These are phyloP conservation scores for Fomes fomentarius DNA, from an alignment of 1,284 basidiomycete genomes.

Conservation along the genomic window DNA sequence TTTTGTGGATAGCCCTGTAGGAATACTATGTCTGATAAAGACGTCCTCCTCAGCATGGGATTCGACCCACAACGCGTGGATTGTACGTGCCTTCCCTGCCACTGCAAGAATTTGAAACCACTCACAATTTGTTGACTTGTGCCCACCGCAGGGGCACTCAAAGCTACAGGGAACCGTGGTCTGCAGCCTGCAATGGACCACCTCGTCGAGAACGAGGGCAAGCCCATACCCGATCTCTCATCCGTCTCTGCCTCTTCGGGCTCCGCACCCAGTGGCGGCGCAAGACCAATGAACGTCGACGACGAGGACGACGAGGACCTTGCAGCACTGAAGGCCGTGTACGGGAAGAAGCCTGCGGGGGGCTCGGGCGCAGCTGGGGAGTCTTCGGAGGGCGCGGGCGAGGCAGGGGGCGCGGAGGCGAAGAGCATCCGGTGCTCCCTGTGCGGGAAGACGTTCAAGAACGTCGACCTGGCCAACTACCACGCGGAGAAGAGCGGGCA, in stretches of 20 bases:
- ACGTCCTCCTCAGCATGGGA: conserved; percentile 85
- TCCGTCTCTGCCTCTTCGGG: conserved; percentile 31
- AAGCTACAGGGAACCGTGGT: conserved; percentile 78
- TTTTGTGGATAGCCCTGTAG: too few species aligned
- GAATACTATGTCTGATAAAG: conserved; percentile 67
- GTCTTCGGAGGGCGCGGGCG: conserved; percentile 38
- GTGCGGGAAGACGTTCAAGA: conserved; percentile 88
- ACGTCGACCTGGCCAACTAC: conserved; percentile 88
- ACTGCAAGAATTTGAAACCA: conserved; percentile 1
- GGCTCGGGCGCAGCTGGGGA: conserved; percentile 22
- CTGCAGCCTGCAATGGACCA: conserved; percentile 91
- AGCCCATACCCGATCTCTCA: conserved; percentile 70
- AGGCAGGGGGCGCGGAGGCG: conserved; percentile 55
- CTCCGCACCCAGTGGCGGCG: conserved; percentile 25
- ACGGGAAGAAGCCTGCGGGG: conserved; percentile 34
- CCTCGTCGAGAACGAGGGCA: conserved; percentile 76
- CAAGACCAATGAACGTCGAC: conserved; percentile 52
- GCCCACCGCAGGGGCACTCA: conserved; percentile 74
- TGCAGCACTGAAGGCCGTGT: conserved; percentile 59
- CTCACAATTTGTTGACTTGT: background rate
- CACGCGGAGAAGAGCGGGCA: conserved; percentile 97
- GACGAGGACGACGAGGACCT: conserved; percentile 76
- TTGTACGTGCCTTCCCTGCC: conserved; percentile 54
- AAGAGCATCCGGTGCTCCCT: conserved; percentile 83
- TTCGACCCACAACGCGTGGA: conserved; percentile 84